Percentiles rank a stretch among this genome's conserved stretches.
Conservation (phyloP, 2,329 filamentous ascomycete genomes). For the Ophiostoma quercus region DNA sequence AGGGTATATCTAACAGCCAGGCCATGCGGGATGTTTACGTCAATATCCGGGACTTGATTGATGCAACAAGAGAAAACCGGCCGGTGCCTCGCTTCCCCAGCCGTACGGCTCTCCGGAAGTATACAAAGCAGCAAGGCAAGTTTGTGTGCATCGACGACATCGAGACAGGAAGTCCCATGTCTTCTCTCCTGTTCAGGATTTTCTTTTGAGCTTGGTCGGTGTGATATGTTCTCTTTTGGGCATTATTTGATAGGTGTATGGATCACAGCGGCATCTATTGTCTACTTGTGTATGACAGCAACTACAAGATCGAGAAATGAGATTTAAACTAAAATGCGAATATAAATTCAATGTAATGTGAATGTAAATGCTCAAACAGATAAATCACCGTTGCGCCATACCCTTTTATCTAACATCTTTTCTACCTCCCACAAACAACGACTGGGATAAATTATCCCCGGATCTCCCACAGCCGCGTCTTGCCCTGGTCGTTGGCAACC, state of each 20-base stretch:
- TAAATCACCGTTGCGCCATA: constrained; percentile 11
- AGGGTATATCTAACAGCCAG: not conserved
- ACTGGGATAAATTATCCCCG: too few species aligned
- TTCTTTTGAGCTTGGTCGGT: too few species aligned
- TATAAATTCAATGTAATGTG: not conserved
- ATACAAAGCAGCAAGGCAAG: too few species aligned
- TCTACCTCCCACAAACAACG: too few species aligned
- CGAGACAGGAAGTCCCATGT: constrained; percentile 1
- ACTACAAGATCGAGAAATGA: too few species aligned
- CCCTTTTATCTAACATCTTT: not conserved
- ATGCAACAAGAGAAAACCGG: not conserved
- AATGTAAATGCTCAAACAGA: constrained; percentile 10
- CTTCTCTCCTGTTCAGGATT: too few species aligned
- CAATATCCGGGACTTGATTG: not conserved
- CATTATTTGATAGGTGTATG: too few species aligned
- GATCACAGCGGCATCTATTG: too few species aligned
- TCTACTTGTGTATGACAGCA: too few species aligned
- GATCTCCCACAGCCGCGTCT: constrained; percentile 88
- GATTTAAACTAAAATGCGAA: too few species aligned
- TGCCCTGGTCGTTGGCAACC: constrained; percentile 83
- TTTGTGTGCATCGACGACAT: not conserved
- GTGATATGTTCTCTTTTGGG: too few species aligned
- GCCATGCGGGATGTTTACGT: not conserved
- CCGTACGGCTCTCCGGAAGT: too few species aligned
- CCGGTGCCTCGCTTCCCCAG: not conserved